Percentiles rank a stretch among this genome's conserved stretches.
phyloP scores from a whole-genome alignment of 2,329 filamentous ascomycete genomes.

The Trichophyton benhamiae region DNA sequence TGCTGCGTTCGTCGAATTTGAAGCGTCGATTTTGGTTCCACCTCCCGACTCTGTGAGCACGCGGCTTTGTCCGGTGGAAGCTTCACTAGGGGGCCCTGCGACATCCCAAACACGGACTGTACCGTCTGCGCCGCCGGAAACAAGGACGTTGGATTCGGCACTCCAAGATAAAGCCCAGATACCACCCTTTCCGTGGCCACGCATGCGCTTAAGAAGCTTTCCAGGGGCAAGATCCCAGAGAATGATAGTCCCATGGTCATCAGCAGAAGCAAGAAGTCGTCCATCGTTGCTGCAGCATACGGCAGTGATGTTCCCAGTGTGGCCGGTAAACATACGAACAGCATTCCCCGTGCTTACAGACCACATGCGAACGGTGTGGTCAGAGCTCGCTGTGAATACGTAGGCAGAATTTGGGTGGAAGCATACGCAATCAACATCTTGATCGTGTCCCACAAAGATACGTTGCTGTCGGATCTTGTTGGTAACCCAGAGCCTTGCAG shows the following conservation, averaged over 20 bases:
- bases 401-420: slow-evolving; percentile 95
- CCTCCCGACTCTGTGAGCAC: slow-evolving; percentile 38
- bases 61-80: slow-evolving; percentile 46
- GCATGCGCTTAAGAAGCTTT: slow-evolving; percentile 76
- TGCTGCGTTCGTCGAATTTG: slow-evolving; percentile 32
- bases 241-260: slow-evolving; percentile 77
- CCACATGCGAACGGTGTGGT: slow-evolving; percentile 97
- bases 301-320: slow-evolving; percentile 74
- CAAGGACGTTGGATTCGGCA: slow-evolving; percentile 78
- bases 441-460: slow-evolving; percentile 83
- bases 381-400: slow-evolving; percentile 81
- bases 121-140: slow-evolving; percentile 81
- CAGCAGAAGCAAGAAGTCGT: slow-evolving; percentile 80
- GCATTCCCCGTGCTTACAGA: slow-evolving; percentile 75
- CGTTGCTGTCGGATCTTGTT: slow-evolving; percentile 83
- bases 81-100: slow-evolving; percentile 51
- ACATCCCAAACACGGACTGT: slow-evolving; percentile 94
- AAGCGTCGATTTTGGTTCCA: slow-evolving; percentile 41
- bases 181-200: slow-evolving; percentile 83
- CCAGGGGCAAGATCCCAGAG: slow-evolving; percentile 91
- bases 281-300: slow-evolving; percentile 79
- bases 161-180: slow-evolving; percentile 91
- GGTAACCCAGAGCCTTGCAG: slow-evolving; percentile 80
- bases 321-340: slow-evolving; percentile 83
- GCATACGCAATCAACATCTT: slow-evolving; percentile 76